Conservation (phyloP, 345 rosid genomes). For the Pistacia atlantica region DNA sequence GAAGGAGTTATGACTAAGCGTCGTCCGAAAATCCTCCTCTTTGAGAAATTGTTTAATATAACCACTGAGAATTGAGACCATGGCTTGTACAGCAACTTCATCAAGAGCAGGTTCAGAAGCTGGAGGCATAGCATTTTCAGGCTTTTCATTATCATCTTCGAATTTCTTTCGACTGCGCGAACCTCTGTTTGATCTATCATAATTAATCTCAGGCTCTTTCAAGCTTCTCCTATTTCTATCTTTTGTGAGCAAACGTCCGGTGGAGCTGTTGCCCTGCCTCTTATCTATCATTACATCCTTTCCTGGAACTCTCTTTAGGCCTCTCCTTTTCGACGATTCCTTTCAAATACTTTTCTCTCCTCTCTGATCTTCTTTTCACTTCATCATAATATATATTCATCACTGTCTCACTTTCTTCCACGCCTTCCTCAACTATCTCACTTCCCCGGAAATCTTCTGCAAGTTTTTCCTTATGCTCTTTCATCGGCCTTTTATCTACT, state of each 20-base stretch:
- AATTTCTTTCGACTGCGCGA: constrained; percentile 27
- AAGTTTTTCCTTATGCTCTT: constrained; percentile 20
- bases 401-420: constrained; percentile 31
- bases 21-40: constrained; percentile 39
- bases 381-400: constrained; percentile 39
- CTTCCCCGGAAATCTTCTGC: constrained; percentile 21
- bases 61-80: constrained; percentile 54
- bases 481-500: constrained; percentile 17
- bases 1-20: constrained; percentile 43
- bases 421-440: constrained; percentile 45
- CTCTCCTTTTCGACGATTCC: constrained; percentile 17
- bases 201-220: constrained; percentile 22
- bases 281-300: constrained; percentile 27
- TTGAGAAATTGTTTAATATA: constrained; percentile 44
- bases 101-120: constrained; percentile 50
- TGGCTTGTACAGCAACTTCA: constrained; percentile 64
- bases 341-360: constrained; percentile 22
- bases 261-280: constrained; percentile 20
- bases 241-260: constrained; percentile 20
- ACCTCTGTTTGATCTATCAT: constrained; percentile 30
- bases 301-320: constrained; percentile 12
- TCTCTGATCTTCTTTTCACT: constrained; percentile 19
- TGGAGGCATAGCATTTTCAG: constrained; percentile 18
- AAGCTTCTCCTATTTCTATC: constrained; percentile 29
- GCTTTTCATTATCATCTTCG: constrained; percentile 27